phyloP scores from a whole-genome alignment of 768 basidiomycete genomes.

The Saitozyma podzolica region DNA sequence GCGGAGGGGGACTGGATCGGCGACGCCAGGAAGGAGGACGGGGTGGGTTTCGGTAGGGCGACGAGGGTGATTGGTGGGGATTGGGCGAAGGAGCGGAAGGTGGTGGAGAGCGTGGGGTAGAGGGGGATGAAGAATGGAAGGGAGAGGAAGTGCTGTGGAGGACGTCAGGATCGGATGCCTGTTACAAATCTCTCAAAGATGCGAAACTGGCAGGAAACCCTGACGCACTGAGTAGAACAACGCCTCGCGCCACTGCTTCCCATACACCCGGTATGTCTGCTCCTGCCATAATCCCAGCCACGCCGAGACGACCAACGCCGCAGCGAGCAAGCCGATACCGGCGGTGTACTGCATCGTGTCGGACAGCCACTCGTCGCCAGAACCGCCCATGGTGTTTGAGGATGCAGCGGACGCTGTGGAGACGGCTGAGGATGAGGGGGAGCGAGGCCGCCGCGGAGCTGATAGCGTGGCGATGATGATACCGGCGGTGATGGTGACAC shows the following conservation, averaged over 20 bases:
- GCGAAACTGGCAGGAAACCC: background rate
- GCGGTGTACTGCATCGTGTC: constrained; percentile 56
- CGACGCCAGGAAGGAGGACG: too few relatives aligned
- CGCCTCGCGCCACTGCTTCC: constrained; percentile 76
- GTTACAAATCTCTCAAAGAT: background rate
- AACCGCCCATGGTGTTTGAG: background rate
- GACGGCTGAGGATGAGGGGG: constrained; percentile 8
- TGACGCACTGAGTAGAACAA: constrained; percentile 74
- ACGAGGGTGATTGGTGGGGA: constrained; percentile 52
- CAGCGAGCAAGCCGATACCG: constrained; percentile 69
- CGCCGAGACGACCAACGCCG: constrained; percentile 68
- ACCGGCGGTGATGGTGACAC: constrained; percentile 67
- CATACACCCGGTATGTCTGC: constrained; percentile 69
- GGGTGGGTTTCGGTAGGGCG: constrained; percentile 5
- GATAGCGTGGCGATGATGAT: constrained; percentile 74
- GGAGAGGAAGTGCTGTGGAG: constrained; percentile 68
- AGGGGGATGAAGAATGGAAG: constrained; percentile 71
- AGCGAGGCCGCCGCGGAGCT: constrained; percentile 37
- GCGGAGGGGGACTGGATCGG: too few relatives aligned
- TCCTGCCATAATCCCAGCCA: constrained; percentile 74
- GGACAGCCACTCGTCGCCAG: constrained; percentile 11
- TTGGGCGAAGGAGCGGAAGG: constrained; percentile 61
- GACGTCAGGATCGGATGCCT: background rate
- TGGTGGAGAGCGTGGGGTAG: constrained; percentile 62
- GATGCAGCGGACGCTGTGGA: background rate